A percentile compares a stretch with the other conserved stretches of the same genome.
These are phyloP conservation scores for Clonostachys chloroleuca DNA, from an alignment of 2,329 filamentous ascomycete species.

Conservation along the genomic window DNA sequence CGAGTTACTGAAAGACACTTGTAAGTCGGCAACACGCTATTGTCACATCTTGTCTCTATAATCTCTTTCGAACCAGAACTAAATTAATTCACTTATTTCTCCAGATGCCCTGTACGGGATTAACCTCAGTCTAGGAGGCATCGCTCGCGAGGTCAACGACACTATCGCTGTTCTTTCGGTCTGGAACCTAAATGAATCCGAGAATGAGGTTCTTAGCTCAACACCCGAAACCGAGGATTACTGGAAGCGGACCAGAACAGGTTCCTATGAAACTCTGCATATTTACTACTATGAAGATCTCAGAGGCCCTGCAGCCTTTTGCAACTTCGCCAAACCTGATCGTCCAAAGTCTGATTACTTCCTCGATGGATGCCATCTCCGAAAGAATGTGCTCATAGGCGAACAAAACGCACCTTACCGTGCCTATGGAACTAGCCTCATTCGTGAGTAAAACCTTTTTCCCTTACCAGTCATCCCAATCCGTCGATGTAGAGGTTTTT, in stretches of 20 bases:
- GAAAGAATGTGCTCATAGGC: constrained; percentile 7
- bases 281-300: constrained; percentile 25
- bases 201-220: background rate
- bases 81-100: background rate
- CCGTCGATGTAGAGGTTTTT: too few species aligned
- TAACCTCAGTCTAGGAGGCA: background rate
- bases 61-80: background rate
- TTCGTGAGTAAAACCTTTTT: too few species aligned
- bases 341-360: constrained; percentile 8
- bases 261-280: constrained; percentile 30
- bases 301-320: constrained; percentile 27
- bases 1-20: background rate
- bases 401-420: constrained; percentile 9
- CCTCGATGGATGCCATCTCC: constrained; percentile 12
- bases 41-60: background rate
- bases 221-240: background rate
- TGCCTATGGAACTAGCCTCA: background rate
- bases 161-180: background rate
- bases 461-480: too few species aligned
- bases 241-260: constrained; percentile 21
- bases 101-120: background rate
- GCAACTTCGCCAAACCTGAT: constrained; percentile 29
- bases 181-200: background rate
- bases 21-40: background rate
- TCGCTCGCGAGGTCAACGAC: background rate